Evolutionary conservation across 305 asterid genomes (phyloP), one percentile per base, ranked within the genome.

Genomic region (Petunia hybrid): DNA sequence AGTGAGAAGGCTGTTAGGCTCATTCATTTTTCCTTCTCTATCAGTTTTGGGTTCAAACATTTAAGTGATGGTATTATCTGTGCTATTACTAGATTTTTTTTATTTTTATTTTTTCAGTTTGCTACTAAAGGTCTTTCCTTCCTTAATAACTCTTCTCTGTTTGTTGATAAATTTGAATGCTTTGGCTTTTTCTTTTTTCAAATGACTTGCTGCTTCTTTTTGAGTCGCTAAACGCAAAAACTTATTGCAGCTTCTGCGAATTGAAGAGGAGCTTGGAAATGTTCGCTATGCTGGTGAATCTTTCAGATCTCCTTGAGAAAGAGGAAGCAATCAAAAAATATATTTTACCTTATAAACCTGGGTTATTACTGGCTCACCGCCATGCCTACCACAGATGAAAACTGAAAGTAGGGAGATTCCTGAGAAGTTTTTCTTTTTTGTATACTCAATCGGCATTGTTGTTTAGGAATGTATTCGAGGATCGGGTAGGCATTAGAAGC

Each of bases 231-330:
- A 66, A 51, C 53, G 65, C 35, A 31, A 9, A 7, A 51, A 14
- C 63, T 79, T 36, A 63, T 59, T 85, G 86, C 89, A 94, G 98
- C 98, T 96, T 86, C 91, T 94, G 13, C 99, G 98, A 80, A 94
- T 96, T 63, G 99, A 96, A 84, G 98, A 94, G 88, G 99, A 96
- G 84, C 97, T 96, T 36, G 98, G 98, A 66, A 85, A 86, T 79
- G 99, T 96, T 81, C 91, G 98, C 67, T 93, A 94, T 87, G 98
- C 99, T 81, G 99, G 99, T 71, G 95, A 89, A 90, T 93, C 93
- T 85, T 96, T 96, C 93, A 92, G 98, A 85, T 87, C 91, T 46
- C 97, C 97, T 8, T 92, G 86, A 88, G 82, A 64, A 75, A 22
- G 31, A 22, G 31, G 31, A 22, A 57, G 62, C 48, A 43, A 5